Conservation (phyloP, 2,329 filamentous ascomycete species). For the Colletotrichum gigasporum region DNA sequence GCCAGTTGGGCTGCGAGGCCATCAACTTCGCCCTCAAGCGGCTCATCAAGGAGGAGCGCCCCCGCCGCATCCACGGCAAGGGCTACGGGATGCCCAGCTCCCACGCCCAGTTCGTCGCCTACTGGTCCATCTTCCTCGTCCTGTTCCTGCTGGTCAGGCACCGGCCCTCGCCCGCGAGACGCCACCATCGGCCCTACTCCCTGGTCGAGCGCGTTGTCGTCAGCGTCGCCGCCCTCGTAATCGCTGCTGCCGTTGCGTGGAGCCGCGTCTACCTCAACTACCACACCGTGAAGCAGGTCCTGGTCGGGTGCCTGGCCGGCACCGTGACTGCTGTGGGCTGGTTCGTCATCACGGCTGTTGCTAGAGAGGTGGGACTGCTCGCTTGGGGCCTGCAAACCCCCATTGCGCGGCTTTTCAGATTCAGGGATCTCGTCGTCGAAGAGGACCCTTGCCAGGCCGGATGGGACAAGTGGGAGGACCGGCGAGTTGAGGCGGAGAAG, state of each 20-base stretch:
- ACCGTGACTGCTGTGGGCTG: conserved; percentile 76
- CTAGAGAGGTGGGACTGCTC: conserved; percentile 75
- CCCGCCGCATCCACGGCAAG: conserved; percentile 84
- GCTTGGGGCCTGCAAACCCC: conserved; percentile 76
- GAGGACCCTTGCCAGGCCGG: conserved; percentile 92
- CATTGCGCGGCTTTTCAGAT: conserved; percentile 71
- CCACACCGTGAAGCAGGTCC: conserved; percentile 87
- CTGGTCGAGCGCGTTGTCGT: conserved; percentile 66
- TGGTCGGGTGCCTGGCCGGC: conserved; percentile 81
- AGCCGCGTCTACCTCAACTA: conserved; percentile 93
- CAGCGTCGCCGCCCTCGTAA: conserved; percentile 64
- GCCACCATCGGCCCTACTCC: conserved; percentile 60
- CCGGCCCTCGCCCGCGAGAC: conserved; percentile 40
- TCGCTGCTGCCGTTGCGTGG: conserved; percentile 76
- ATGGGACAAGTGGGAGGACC: conserved; percentile 89
- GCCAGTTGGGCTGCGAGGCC: conserved; percentile 91
- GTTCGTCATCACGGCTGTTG: conserved; percentile 77
- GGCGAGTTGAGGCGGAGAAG: conserved; percentile 46
- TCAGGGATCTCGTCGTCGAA: conserved; percentile 85
- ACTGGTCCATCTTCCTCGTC: conserved; percentile 85
- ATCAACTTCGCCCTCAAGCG: conserved; percentile 92
- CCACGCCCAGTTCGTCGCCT: conserved; percentile 93
- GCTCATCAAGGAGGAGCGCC: conserved; percentile 90
- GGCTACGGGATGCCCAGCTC: conserved; percentile 97
- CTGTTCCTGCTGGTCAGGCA: conserved; percentile 89